A percentile compares a stretch with the other conserved stretches of the same genome.
Evolutionary conservation across 1,139 yeast genomes (phyloP).

Genomic region (Meyerozyma carpophila): DNA sequence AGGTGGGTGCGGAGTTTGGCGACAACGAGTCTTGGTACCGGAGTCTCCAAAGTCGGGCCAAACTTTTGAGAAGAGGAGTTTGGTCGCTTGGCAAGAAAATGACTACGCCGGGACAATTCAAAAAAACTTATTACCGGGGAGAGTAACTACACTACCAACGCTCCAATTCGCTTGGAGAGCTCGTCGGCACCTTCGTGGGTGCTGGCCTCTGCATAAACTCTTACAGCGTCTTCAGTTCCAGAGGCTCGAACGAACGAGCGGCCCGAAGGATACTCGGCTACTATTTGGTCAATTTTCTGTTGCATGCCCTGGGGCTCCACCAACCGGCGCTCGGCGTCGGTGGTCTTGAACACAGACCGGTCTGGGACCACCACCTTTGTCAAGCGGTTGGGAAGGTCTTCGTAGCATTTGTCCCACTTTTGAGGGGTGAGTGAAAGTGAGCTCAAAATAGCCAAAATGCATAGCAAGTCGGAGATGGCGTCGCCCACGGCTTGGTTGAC

Average conservation of each 20-base stretch:
- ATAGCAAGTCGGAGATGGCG: constrained; percentile 83
- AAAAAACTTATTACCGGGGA: constrained; percentile 24
- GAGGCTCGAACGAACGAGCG: constrained; percentile 95
- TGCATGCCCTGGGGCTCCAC: constrained; percentile 78
- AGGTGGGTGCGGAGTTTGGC: constrained; percentile 79
- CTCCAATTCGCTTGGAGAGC: constrained; percentile 29
- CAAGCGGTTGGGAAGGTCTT: constrained; percentile 82
- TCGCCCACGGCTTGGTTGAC: constrained; percentile 98
- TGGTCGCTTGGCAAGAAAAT: constrained; percentile 56
- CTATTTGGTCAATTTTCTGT: constrained; percentile 59
- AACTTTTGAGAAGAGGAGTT: constrained; percentile 53
- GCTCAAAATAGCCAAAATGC: constrained; percentile 62
- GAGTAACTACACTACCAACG: constrained; percentile 19
- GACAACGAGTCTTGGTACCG: constrained; percentile 60
- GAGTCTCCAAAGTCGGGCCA: constrained; percentile 55
- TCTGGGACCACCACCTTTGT: constrained; percentile 81
- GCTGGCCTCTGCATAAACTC: constrained; percentile 89
- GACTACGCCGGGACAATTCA: constrained; percentile 81
- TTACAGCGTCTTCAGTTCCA: constrained; percentile 96
- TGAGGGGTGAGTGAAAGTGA: constrained; percentile 52
- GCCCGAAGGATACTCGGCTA: constrained; percentile 54
- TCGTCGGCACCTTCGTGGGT: constrained; percentile 30
- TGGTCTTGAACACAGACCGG: constrained; percentile 71
- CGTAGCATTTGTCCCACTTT: constrained; percentile 73
- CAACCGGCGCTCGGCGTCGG: constrained; percentile 84